phyloP scores from a whole-genome alignment of 306 rosid genomes.

The Alnus glutinosa region DNA sequence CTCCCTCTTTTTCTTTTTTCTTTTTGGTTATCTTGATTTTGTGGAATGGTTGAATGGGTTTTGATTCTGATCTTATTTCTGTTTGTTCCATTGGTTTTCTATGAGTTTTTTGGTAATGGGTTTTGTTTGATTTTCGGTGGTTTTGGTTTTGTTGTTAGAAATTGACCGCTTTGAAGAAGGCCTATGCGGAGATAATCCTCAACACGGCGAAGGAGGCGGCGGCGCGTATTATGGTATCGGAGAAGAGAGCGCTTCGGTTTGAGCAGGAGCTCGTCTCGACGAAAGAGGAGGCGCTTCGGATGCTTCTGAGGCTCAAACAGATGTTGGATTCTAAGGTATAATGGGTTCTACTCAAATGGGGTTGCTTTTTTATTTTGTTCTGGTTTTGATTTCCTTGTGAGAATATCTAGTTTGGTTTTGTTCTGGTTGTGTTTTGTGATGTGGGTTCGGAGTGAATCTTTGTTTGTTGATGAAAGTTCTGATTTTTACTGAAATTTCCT shows the following conservation, averaged over 20 bases:
- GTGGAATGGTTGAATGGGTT: slow-evolving; percentile 14
- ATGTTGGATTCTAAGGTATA: slow-evolving; percentile 75
- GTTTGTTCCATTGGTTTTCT: background rate
- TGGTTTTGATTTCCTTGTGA: slow-evolving; percentile 3
- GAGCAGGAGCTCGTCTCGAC: slow-evolving; percentile 58
- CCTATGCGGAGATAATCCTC: slow-evolving; percentile 76
- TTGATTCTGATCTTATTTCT: slow-evolving; percentile 22
- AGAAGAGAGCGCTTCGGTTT: slow-evolving; percentile 55
- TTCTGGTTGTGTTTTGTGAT: slow-evolving; percentile 25
- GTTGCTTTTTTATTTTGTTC: slow-evolving; percentile 13
- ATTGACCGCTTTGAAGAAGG: slow-evolving; percentile 81
- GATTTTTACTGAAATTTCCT: slow-evolving; percentile 21
- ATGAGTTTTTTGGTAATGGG: slow-evolving; percentile 21
- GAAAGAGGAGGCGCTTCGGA: slow-evolving; percentile 68
- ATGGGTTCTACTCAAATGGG: slow-evolving; percentile 19
- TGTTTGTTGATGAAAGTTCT: slow-evolving; percentile 19
- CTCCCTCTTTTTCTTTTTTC: background rate
- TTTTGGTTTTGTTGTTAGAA: slow-evolving; percentile 51
- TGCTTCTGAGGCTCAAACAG: slow-evolving; percentile 76
- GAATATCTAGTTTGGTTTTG: slow-evolving; percentile 16
- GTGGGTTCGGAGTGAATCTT: slow-evolving; percentile 32
- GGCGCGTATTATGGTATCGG: slow-evolving; percentile 70
- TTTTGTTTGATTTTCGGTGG: slow-evolving; percentile 16
- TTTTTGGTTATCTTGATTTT: background rate
- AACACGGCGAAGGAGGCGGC: slow-evolving; percentile 87